Evolutionary conservation across 2,329 filamentous ascomycete species (phyloP), one percentile per base, ranked within the genome.

Genomic region (Fusarium luffae): DNA sequence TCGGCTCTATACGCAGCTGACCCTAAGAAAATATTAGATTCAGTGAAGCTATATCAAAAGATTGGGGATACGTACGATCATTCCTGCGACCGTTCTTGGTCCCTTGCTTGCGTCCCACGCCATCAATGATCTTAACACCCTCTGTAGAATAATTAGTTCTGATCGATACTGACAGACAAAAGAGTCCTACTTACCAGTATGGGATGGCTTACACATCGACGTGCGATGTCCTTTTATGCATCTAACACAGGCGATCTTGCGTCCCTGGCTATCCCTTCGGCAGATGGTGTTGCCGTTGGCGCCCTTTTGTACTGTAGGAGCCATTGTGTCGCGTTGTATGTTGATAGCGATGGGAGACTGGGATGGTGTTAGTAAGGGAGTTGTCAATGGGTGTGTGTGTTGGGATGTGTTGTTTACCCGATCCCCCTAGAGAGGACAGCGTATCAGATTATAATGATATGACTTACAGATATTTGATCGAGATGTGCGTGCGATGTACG

Each of bases 1-100:
- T 4, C 10, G 5, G 4, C 18, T 1, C 3, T 37, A 37, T n/a
- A 2, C 10, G 9, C 10, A 37, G 10, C 10, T 3, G 1, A 4
- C 3, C 34, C 34, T 37, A 37, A n/a, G 2, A 37, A n/a, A 3
- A 10, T 12, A 18, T 37, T n/a, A 37, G 18, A 5, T 37, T n/a
- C 18, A 18, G 34, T 37, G 11, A 37, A 6, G 34, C 1, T 12
- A 3, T n/a, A 37, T 37, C 10, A 12, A 7, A 37, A 2, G 10
- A 37, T 37, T n/a, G 2, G 18, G 18, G 34, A 27, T 12, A 51
- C 49, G n/a, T 52, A 52, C 34, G 10, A 13, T 12, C 7, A 52
- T 27, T 8, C 7, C 21, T 52, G n/a, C 23, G 23, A n/a, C n/a
- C 4, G 5, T 42, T 42, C 14, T 21, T 52, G 23, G 30, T 42